Evolutionary conservation across 164 flowering plant genomes (phyloP).

Genomic region (Annona squamosa): DNA sequence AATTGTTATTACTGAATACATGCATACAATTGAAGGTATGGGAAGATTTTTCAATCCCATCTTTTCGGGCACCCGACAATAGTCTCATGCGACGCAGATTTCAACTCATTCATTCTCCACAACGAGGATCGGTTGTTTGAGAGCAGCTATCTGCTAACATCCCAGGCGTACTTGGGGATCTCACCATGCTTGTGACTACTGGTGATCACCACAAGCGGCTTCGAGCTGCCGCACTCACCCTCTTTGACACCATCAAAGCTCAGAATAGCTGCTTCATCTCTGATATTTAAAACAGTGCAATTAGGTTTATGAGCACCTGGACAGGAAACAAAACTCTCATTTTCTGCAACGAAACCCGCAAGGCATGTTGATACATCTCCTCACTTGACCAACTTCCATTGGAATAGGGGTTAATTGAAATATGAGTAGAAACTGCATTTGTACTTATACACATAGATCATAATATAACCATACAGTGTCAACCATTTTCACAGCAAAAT

Average conservation of each 20-base stretch:
- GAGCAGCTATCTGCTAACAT: constrained; percentile 11
- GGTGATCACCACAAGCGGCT: constrained; percentile 12
- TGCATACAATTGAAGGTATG: constrained; percentile 1
- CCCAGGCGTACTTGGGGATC: constrained; percentile 7
- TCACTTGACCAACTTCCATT: too few species aligned
- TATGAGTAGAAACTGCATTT: too few species aligned
- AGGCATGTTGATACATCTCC: constrained; percentile 1
- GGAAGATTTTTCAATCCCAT: constrained; percentile 11
- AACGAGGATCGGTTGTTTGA: constrained; percentile 10
- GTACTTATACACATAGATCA: too few species aligned
- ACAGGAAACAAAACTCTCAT: constrained; percentile 3
- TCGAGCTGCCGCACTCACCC: constrained; percentile 4
- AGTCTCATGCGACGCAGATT: constrained; percentile 10
- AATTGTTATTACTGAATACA: too few species aligned
- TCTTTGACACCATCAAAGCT: constrained; percentile 6
- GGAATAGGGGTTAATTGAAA: too few species aligned
- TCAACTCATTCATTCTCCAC: constrained; percentile 10
- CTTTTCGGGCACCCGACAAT: constrained; percentile 13
- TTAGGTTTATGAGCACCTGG: constrained; percentile 5
- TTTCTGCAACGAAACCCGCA: constrained; percentile 12
- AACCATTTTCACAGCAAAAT: too few species aligned
- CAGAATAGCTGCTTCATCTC: background rate
- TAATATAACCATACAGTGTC: too few species aligned
- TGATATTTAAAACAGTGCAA: constrained; percentile 1
- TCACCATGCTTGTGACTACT: constrained; percentile 7